A percentile compares a stretch with the other conserved stretches of the same genome.
phyloP scores from a whole-genome alignment of 371 early-diverging fungal genomes.

The Circinella minor region DNA sequence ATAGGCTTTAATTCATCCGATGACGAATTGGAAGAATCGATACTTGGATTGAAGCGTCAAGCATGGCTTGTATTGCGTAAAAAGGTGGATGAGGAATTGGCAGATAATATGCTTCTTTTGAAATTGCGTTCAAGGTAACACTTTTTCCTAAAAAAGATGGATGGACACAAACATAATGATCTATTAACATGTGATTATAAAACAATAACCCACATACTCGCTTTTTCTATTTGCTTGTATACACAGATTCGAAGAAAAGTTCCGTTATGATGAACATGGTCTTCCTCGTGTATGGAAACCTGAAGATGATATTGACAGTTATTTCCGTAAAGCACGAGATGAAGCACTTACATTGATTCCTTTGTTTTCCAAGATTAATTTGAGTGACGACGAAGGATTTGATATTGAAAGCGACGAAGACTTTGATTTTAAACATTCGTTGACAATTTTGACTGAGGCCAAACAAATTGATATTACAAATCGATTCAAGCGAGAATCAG shows the following conservation, averaged over 20 bases:
- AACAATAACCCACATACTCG: too few relatives aligned
- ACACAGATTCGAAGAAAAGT: constrained; percentile 82
- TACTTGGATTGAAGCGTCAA: constrained; percentile 58
- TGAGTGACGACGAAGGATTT: constrained; percentile 43
- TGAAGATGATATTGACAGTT: constrained; percentile 90
- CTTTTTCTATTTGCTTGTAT: background rate
- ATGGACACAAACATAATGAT: background rate
- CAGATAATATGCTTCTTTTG: constrained; percentile 78
- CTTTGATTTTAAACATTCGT: constrained; percentile 66
- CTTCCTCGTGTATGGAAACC: constrained; percentile 95
- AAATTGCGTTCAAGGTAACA: constrained; percentile 67
- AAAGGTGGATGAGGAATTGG: constrained; percentile 80
- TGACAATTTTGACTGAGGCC: constrained; percentile 67
- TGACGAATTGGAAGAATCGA: constrained; percentile 54
- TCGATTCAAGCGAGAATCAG: constrained; percentile 87
- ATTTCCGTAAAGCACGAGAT: constrained; percentile 77
- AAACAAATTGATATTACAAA: constrained; percentile 80
- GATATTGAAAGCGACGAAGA: constrained; percentile 52
- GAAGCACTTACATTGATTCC: constrained; percentile 69
- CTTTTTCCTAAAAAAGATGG: background rate
- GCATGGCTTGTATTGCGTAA: constrained; percentile 79
- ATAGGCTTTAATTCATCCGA: constrained; percentile 65
- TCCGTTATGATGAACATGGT: constrained; percentile 92
- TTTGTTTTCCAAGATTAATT: constrained; percentile 65
- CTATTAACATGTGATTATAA: too few relatives aligned